Evolutionary conservation across 2,329 filamentous ascomycete species (phyloP), one percentile per base, ranked within the genome.

Genomic region (Diplodia scrobiculata): DNA sequence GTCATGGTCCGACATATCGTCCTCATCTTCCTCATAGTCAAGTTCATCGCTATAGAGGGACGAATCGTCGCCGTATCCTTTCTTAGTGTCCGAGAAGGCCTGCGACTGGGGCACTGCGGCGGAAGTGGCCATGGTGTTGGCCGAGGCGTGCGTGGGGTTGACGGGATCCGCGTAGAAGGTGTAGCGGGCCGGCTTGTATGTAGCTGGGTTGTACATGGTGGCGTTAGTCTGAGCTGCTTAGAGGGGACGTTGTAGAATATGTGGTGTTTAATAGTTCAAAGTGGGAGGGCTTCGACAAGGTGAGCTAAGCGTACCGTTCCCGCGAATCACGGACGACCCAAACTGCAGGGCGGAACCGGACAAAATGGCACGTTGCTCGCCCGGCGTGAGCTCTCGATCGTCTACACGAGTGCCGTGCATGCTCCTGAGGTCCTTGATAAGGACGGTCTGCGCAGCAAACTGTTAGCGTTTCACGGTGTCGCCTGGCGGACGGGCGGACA

Each of bases 331-430:
- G 53, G 76, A 71, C 17, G 69, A 66, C 32, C 77, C 77, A 58
- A 79, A 77, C 69, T 75, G 75, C 29, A 79, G 62, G 17, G 69
- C 62, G 62, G 78, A 76, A 3, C 77, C 77, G 58, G 70, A 71
- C 17, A 67, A 68, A 50, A 79, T 68, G 38, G 67, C 67, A 27
- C 70, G 66, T 9, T 72, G 69, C 14, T 60, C 69, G 19, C 73
- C 64, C n/a, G 71, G 67, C 2, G 68, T 48, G 6, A 79, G 70
- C 41, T 63, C 67, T 9, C 66, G 70, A 41, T 79, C 79, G 70
- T 87, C 86, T 58, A 88, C 68, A 67, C 75, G 81, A 19, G 86
- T 89, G 34, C 87, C 87, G 72, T 89, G 87, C 81, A 87, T 87
- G 9, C 86, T 88, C 38, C 80, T 81, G 19, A 78, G 77, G 71